Base-by-base conservation (phyloP, 169 alveolate genomes). In the Eimeria praecox region DNA sequence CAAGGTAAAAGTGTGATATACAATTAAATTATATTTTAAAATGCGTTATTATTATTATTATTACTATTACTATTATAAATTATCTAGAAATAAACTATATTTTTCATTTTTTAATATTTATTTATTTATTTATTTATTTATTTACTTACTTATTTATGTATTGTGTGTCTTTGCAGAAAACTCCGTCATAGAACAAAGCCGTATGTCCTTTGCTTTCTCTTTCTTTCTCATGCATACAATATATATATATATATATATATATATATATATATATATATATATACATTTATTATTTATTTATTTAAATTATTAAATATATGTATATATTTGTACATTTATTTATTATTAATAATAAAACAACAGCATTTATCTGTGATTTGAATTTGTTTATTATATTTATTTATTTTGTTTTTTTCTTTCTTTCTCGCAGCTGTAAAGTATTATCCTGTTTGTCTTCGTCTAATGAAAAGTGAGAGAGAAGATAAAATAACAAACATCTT, bases 401-500 rank as follows among this genome's bases (percentile, higher is more conserved):
- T n/a, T 56, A 56, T 56, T 56, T 56, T 14, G 27, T 40, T 77
- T 40, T 33, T 40, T 77, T 24, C 87, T 40, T 40, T 27, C 35
- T 77, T 30, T 40, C 2, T 3, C 54, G 12, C 54, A 77, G 87
- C 87, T 1, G 56, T 1, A 20, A 77, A 14, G 12, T 77, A 77
- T 30, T 77, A 38, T 20, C 87, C 87, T 3, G 87, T 77, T 30
- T 77, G 87, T 40, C 35, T 77, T 20, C 87, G 87, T 27, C 87
- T 77, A 14, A 77, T 77, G 87, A 77, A 77, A 40, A 77, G 87
- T 77, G 80, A 2, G 80, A 27, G 35, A 16, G 4, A 14, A 56
- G 20, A 56, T 56, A 56, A 56, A 56, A 14, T 56, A 14, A 56
- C 12, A 56, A 56, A 56, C 20, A 56, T 14, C 12, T 56, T 56